These are phyloP conservation scores for Taphrina deformans DNA, from an alignment of 1,139 yeast species.

Conservation along the genomic window DNA sequence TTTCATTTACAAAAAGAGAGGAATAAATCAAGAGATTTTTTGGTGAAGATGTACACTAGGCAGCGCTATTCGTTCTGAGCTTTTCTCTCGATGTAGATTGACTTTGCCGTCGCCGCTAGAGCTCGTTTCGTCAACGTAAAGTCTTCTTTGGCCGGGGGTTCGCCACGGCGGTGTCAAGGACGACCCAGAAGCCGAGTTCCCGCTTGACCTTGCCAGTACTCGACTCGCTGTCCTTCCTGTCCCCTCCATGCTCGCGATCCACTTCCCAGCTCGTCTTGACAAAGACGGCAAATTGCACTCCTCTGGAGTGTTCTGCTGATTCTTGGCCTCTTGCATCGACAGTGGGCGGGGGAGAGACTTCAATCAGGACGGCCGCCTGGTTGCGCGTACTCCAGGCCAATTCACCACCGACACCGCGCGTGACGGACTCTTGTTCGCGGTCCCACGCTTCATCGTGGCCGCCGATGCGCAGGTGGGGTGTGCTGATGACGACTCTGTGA, in stretches of 20 bases:
- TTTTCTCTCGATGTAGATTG: too few relatives aligned
- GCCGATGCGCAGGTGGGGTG: slow-evolving; percentile 36
- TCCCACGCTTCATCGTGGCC: slow-evolving; percentile 37
- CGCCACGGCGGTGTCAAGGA: not conserved
- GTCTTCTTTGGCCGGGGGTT: not conserved
- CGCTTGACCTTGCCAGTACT: not conserved
- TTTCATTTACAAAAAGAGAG: not conserved
- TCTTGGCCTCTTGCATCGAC: not conserved
- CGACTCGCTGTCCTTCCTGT: not conserved
- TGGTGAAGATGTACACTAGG: too few relatives aligned
- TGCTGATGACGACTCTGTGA: slow-evolving; percentile 35
- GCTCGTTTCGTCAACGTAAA: too few relatives aligned
- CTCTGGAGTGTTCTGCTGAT: not conserved
- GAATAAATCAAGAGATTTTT: not conserved
- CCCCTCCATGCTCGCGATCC: not conserved
- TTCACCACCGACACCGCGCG: not conserved
- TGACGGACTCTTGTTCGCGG: not conserved
- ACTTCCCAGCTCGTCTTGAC: not conserved
- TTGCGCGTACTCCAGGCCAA: not conserved
- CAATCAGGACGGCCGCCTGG: not conserved
- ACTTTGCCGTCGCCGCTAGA: too few relatives aligned
- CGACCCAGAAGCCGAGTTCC: slow-evolving; percentile 8
- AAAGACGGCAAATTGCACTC: not conserved
- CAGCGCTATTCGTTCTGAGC: too few relatives aligned
- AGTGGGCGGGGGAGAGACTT: not conserved